These are phyloP conservation scores for Sarocladium brachiariae DNA, from an alignment of 2,329 filamentous ascomycete genomes.

Conservation along the genomic window DNA sequence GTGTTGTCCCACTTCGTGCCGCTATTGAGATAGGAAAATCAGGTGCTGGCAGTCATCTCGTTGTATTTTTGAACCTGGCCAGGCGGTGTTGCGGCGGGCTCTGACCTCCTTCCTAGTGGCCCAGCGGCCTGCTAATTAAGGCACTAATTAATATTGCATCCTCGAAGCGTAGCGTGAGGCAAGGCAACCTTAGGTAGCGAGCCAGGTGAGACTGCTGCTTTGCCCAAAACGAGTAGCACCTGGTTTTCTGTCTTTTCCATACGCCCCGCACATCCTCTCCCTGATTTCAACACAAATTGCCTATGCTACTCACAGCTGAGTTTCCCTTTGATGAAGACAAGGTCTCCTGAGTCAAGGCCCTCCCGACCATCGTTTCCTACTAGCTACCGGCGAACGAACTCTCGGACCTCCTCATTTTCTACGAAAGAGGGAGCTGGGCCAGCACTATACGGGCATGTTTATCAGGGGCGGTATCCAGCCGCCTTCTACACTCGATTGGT, in stretches of 20 bases:
- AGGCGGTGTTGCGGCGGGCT: slow-evolving; percentile 1
- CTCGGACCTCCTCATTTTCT: not conserved
- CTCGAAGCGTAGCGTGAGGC: too few species aligned
- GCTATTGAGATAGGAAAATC: not conserved
- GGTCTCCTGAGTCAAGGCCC: not conserved
- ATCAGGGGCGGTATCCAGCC: too few species aligned
- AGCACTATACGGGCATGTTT: too few species aligned
- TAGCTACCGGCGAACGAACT: not conserved
- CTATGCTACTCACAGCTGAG: not conserved
- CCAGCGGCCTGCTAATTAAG: too few species aligned
- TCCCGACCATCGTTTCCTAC: not conserved
- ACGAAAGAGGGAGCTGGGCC: too few species aligned
- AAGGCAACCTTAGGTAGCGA: not conserved
- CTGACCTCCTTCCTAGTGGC: not conserved
- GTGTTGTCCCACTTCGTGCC: slow-evolving; percentile 7
- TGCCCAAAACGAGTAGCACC: too few species aligned
- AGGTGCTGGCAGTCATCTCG: not conserved
- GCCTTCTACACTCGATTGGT: too few species aligned
- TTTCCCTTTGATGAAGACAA: slow-evolving; percentile 1
- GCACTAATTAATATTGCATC: too few species aligned
- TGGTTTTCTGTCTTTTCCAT: too few species aligned
- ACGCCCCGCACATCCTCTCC: not conserved
- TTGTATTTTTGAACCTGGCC: slow-evolving; percentile 8
- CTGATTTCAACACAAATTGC: not conserved
- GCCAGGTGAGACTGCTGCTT: not conserved